Conservation (phyloP, 306 rosid genomes). For the Medicago ruthenica region DNA sequence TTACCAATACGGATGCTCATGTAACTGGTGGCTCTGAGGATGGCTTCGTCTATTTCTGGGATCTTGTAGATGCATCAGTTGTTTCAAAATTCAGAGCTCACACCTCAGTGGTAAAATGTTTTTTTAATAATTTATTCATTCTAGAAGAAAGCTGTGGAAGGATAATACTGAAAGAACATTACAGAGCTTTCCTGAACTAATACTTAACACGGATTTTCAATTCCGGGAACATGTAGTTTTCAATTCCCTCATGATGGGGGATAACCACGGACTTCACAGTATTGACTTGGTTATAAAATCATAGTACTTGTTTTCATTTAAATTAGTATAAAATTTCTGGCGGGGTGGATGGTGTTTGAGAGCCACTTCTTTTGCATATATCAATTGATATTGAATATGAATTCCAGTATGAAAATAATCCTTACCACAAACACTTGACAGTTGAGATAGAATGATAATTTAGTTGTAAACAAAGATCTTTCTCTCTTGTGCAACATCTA, state of each 20-base stretch:
- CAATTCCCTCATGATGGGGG: background rate
- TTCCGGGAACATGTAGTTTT: constrained; percentile 5
- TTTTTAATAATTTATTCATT: background rate
- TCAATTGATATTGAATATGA: background rate
- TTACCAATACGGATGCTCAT: constrained; percentile 88
- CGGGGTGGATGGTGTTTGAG: background rate
- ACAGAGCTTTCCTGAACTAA: constrained; percentile 9
- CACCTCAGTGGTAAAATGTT: constrained; percentile 73
- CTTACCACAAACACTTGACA: background rate
- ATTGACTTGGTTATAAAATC: constrained; percentile 11
- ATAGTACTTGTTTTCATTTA: background rate
- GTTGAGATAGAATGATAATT: constrained; percentile 17
- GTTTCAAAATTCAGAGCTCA: constrained; percentile 85
- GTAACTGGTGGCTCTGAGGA: constrained; percentile 94
- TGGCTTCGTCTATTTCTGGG: constrained; percentile 89
- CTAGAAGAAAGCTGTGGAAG: constrained; percentile 14
- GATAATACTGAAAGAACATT: constrained; percentile 31
- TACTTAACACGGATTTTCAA: constrained; percentile 9
- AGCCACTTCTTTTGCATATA: constrained; percentile 14
- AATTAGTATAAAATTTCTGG: constrained; percentile 1
- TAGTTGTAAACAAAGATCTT: background rate
- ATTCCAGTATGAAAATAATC: background rate
- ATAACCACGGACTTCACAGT: background rate
- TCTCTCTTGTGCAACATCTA: constrained; percentile 9
- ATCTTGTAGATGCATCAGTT: constrained; percentile 87